These are phyloP conservation scores for Phytophthora palmivora DNA, from an alignment of 352 stramenopile genomes.

Conservation along the genomic window DNA sequence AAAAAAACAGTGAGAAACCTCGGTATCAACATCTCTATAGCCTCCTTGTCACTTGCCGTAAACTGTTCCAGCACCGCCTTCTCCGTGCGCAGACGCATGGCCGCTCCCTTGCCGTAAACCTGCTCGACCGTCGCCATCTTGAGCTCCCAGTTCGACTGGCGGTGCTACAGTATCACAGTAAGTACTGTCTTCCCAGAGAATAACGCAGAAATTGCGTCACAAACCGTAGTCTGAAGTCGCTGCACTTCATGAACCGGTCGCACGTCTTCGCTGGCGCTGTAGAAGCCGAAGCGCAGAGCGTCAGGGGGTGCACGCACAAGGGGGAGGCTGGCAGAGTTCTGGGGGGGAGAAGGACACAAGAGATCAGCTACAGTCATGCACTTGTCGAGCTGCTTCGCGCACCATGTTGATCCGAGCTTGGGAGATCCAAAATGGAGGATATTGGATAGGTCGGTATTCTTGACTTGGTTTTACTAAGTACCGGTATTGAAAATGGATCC, in stretches of 20 bases:
- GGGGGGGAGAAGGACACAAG: neutral
- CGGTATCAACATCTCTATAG: neutral
- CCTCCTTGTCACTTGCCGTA: conserved; percentile 36
- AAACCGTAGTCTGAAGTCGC: conserved; percentile 79
- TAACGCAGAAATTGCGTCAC: conserved; percentile 1
- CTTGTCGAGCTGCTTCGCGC: neutral
- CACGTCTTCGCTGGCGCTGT: conserved; percentile 82
- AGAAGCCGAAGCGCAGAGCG: conserved; percentile 83
- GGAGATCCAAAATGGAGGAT: conserved; percentile 31
- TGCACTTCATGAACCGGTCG: conserved; percentile 87
- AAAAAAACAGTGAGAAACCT: conserved; percentile 1
- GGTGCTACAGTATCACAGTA: conserved; percentile 51
- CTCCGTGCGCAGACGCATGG: conserved; percentile 90
- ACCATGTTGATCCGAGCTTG: conserved; percentile 33
- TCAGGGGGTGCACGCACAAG: conserved; percentile 86
- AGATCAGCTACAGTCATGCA: neutral
- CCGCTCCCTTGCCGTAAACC: conserved; percentile 88
- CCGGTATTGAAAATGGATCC: no score
- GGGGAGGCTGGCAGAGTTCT: conserved; percentile 79
- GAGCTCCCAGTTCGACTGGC: conserved; percentile 80
- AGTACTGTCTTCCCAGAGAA: neutral
- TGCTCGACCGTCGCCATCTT: conserved; percentile 92
- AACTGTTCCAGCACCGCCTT: conserved; percentile 90
- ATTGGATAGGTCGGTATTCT: conserved; percentile 1
- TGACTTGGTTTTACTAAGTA: no score